Percentiles rank a stretch among this genome's conserved stretches.
phyloP scores from a whole-genome alignment of 768 basidiomycete species.

The Mrakia gelida region DNA sequence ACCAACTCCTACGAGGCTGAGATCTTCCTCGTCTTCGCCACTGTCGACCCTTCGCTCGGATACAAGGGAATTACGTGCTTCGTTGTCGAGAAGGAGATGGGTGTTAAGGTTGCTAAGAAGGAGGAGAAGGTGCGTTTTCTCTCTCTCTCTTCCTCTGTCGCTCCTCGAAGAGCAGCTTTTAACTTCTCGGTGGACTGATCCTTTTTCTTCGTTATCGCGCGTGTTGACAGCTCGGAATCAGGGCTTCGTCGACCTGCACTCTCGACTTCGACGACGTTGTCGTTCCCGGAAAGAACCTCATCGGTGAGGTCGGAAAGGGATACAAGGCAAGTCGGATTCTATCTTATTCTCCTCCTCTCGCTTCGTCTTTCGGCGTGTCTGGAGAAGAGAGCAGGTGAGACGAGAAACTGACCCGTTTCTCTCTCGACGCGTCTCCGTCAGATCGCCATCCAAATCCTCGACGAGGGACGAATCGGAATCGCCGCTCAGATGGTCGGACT shows the following conservation, averaged over 20 bases:
- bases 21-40: slow-evolving; percentile 73
- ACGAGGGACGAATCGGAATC: slow-evolving; percentile 96
- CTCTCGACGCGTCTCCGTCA: slow-evolving; percentile 37
- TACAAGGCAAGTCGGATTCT: too few relatives aligned
- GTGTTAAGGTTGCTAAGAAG: slow-evolving; percentile 94
- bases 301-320: slow-evolving; percentile 75
- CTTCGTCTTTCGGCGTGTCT: too few relatives aligned
- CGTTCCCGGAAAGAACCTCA: slow-evolving; percentile 76
- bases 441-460: slow-evolving; percentile 94
- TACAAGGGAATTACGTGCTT: slow-evolving; percentile 99
- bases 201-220: background rate
- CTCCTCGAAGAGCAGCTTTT: background rate
- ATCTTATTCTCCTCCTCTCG: too few relatives aligned
- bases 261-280: slow-evolving; percentile 77
- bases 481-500: slow-evolving; percentile 96
- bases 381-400: too few relatives aligned
- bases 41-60: slow-evolving; percentile 78
- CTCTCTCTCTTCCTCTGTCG: background rate
- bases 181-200: background rate
- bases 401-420: background rate
- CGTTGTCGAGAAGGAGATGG: slow-evolving; percentile 92
- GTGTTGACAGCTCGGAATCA: slow-evolving; percentile 65
- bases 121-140: slow-evolving; percentile 65
- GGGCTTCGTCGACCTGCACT: slow-evolving; percentile 82
- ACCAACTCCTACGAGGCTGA: slow-evolving; percentile 92